Evolutionary conservation across 1,284 basidiomycete genomes (phyloP).

Genomic region (Calocybe gambosa): DNA sequence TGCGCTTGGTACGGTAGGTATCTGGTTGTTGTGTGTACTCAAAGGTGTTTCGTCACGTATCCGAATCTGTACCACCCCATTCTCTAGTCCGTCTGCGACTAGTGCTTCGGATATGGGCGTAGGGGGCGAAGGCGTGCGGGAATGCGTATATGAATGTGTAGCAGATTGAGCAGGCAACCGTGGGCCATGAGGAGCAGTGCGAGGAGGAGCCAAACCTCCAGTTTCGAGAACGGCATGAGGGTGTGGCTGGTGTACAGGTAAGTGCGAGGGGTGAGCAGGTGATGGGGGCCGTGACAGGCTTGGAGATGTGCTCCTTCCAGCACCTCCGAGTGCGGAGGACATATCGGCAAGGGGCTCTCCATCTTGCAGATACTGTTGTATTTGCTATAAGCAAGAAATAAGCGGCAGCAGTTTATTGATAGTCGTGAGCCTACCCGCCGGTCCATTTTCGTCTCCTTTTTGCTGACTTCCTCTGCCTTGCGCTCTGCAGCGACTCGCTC

Average conservation of each 20-base stretch:
- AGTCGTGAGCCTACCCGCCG: constrained; percentile 38
- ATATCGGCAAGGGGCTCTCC: constrained; percentile 13
- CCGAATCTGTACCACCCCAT: constrained; percentile 14
- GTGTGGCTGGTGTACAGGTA: constrained; percentile 12
- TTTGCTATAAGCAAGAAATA: constrained; percentile 7
- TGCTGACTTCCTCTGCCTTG: constrained; percentile 55
- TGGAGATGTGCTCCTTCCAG: constrained; percentile 15
- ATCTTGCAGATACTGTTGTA: constrained; percentile 30
- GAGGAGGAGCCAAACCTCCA: constrained; percentile 54
- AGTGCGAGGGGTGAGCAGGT: constrained; percentile 22
- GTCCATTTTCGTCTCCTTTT: constrained; percentile 50
- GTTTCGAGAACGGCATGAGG: constrained; percentile 12
- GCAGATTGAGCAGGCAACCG: constrained; percentile 46
- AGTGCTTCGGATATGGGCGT: constrained; percentile 38
- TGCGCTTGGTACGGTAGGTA: constrained; percentile 52
- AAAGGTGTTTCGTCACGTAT: constrained; percentile 7
- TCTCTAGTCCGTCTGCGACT: constrained; percentile 8
- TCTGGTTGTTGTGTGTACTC: constrained; percentile 23
- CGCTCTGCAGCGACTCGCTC: constrained; percentile 60
- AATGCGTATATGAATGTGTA: constrained; percentile 41
- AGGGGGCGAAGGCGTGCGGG: constrained; percentile 39
- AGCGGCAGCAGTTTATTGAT: background rate
- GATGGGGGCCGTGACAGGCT: constrained; percentile 18
- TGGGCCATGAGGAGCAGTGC: constrained; percentile 61
- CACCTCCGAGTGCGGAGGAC: constrained; percentile 3